Evolutionary conservation across 2,329 filamentous ascomycete species (phyloP), one percentile per base, ranked within the genome.

Genomic region (Arthrobotrys entomopaga): DNA sequence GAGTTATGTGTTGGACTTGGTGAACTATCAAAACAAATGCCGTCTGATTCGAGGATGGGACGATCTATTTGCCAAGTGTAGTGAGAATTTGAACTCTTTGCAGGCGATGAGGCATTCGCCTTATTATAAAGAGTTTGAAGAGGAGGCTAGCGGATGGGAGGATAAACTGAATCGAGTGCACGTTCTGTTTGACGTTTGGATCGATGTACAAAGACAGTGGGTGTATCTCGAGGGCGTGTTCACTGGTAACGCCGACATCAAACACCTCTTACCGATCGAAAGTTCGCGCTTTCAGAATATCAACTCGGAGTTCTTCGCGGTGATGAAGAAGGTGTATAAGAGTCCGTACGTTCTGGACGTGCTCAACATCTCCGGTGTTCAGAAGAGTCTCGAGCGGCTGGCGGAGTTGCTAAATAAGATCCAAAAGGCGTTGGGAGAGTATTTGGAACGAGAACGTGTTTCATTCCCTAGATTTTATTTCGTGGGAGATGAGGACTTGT

Each of bases 141-240:
- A 99, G 79, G 95, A 99, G 78, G 96, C 96, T 5, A 91, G 93
- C 0, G 88, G 91, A 0, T 99, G 95, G 95, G 96, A 99, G 82
- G 96, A 99, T 82, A 97, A 96, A 81, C 86, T 99, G 24, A 99
- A 98, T 81, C 89, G 95, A 52, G 93, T 99, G 1, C 95, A 99
- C 80, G 92, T 99, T 15, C 86, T 99, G 8, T 99, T 99, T 80
- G 95, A 99, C 81, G 93, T 99, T 15, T 99, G 96, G 96, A 99
- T 99, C 79, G 96, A 99, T 82, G 96, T 99, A n/a, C 95, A 99
- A 82, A 90, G 96, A 75, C 95, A 99, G 83, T 99, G 95, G 95
- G 95, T 99, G 6, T 99, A 99, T 81, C 87, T 99, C 3, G 96
- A 99, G 83, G 95, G 95, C 77, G 95, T 99, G 38, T 99, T 99